A percentile compares a stretch with the other conserved stretches of the same genome.
phyloP scores from a whole-genome alignment of 164 flowering plant species.

The Magnolia changhungtana region DNA sequence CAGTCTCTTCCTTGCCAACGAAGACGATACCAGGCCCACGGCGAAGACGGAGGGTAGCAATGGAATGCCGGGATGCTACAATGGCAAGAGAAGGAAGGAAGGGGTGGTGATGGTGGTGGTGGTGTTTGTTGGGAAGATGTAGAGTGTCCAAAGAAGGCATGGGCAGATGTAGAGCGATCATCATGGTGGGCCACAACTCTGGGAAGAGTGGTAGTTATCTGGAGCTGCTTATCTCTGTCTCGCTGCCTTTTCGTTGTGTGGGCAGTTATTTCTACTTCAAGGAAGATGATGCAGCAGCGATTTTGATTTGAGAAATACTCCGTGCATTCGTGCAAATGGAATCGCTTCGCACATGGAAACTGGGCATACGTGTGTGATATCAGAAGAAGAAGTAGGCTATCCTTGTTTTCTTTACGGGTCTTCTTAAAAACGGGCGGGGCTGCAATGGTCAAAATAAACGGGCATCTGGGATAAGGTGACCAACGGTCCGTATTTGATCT shows the following conservation, averaged over 20 bases:
- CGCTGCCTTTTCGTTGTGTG: neutral
- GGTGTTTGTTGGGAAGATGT: neutral
- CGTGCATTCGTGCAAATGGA: neutral
- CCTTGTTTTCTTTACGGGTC: no score
- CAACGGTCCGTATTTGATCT: no score
- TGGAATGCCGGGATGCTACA: neutral
- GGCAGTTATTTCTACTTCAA: neutral
- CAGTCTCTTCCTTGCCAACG: conserved; percentile 40
- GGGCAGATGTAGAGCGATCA: conserved; percentile 1
- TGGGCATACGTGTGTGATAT: neutral
- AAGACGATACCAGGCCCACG: conserved; percentile 1
- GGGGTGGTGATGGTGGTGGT: neutral
- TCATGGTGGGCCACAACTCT: neutral
- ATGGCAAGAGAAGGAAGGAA: neutral
- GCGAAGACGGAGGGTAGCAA: neutral
- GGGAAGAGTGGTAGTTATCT: neutral
- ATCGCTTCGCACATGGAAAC: neutral
- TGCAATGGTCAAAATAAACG: no score
- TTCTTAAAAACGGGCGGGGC: no score
- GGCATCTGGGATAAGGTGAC: no score
- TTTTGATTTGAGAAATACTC: no score
- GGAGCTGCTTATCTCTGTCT: neutral
- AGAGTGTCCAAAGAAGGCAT: neutral
- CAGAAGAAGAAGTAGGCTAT: no score
- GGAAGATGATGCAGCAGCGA: neutral